phyloP scores from a whole-genome alignment of 2,329 filamentous ascomycete species.

The Venturia aucupariae region DNA sequence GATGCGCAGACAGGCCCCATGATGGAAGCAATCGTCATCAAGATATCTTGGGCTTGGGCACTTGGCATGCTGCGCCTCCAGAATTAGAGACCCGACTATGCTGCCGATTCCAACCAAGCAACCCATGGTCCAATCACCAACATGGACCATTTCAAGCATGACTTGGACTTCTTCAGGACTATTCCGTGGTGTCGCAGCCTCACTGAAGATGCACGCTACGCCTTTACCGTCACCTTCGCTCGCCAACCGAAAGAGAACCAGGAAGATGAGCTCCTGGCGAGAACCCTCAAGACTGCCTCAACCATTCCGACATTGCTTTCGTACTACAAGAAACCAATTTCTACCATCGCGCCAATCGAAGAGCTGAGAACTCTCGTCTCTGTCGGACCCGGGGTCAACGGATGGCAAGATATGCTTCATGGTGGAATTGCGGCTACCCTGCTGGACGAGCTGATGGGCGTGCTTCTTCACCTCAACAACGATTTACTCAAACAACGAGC shows the following conservation, averaged over 20 bases:
- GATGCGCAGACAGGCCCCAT: not conserved
- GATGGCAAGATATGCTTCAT: slow-evolving; percentile 44
- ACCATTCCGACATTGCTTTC: slow-evolving; percentile 41
- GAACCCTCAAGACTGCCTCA: slow-evolving; percentile 41
- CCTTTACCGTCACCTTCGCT: slow-evolving; percentile 30
- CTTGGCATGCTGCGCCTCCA: not conserved
- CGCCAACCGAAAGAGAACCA: slow-evolving; percentile 29
- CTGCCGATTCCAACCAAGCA: not conserved
- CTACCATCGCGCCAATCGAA: not conserved
- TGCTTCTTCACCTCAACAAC: slow-evolving; percentile 19
- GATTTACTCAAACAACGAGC: slow-evolving; percentile 13
- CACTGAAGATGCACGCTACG: slow-evolving; percentile 32
- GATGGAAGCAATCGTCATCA: not conserved
- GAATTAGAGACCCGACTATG: too few species aligned
- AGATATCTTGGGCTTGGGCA: not conserved
- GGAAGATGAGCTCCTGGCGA: slow-evolving; percentile 45
- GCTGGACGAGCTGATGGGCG: slow-evolving; percentile 50
- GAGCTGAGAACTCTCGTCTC: slow-evolving; percentile 26
- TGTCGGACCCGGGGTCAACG: slow-evolving; percentile 45
- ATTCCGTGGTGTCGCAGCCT: slow-evolving; percentile 43
- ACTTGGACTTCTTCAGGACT: slow-evolving; percentile 20
- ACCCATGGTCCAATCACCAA: not conserved
- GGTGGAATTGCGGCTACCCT: slow-evolving; percentile 49
- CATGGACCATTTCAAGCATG: slow-evolving; percentile 1
- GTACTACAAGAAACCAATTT: slow-evolving; percentile 15